Conservation (phyloP, 2,329 filamentous ascomycete species). For the Aspergillaceae sp. region DNA sequence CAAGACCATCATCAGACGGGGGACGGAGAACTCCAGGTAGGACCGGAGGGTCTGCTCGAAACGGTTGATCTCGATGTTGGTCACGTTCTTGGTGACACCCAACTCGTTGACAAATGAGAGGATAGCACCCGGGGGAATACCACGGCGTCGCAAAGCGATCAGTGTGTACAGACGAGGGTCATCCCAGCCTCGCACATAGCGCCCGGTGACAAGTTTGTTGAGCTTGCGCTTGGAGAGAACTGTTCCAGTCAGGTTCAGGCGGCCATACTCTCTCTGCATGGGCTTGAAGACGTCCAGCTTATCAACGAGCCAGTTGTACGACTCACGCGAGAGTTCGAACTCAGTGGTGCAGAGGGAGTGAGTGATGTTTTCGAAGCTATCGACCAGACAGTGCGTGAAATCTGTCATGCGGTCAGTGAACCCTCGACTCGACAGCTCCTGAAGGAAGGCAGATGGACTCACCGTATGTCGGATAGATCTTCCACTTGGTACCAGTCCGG, state of each 20-base stretch:
- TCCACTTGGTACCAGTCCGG: constrained; percentile 74
- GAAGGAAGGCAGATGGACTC: not conserved
- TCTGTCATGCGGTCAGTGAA: not conserved
- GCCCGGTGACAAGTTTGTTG: constrained; percentile 65
- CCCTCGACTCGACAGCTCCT: not conserved
- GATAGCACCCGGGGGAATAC: constrained; percentile 79
- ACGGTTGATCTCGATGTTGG: constrained; percentile 69
- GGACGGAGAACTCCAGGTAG: constrained; percentile 81
- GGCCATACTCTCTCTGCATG: constrained; percentile 84
- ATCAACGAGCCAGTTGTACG: constrained; percentile 86
- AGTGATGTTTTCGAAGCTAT: constrained; percentile 85
- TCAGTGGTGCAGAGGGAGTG: constrained; percentile 92
- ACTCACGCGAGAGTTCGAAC: constrained; percentile 73
- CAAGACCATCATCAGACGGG: constrained; percentile 79
- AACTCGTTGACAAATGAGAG: constrained; percentile 86
- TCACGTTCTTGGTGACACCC: constrained; percentile 74
- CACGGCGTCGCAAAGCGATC: constrained; percentile 71
- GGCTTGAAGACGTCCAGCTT: constrained; percentile 75
- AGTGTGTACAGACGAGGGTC: constrained; percentile 85
- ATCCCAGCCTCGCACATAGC: constrained; percentile 79
- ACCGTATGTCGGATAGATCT: constrained; percentile 91
- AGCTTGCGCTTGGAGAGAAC: constrained; percentile 83
- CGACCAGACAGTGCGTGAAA: constrained; percentile 58
- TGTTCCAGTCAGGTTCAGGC: constrained; percentile 72
- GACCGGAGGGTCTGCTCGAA: constrained; percentile 78